A percentile compares a stretch with the other conserved stretches of the same genome.
phyloP scores from a whole-genome alignment of 768 basidiomycete genomes.

The Lactarius tabidus region DNA sequence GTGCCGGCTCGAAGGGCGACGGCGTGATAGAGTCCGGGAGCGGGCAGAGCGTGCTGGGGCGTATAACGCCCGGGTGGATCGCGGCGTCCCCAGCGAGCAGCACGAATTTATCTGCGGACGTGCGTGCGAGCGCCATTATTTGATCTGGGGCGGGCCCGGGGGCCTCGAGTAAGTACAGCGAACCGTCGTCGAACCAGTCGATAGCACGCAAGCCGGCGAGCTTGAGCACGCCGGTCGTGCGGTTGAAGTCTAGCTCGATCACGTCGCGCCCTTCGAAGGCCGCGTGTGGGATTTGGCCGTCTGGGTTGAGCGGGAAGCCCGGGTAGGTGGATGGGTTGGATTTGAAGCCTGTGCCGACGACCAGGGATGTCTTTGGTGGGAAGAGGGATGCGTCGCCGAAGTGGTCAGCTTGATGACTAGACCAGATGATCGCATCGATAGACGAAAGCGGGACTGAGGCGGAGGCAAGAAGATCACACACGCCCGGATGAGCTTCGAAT shows the following conservation, averaged over 20 bases:
- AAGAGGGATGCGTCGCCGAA: background rate
- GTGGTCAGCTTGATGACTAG: background rate
- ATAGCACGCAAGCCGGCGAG: background rate
- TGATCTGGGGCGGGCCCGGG: background rate
- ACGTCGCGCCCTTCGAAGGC: background rate
- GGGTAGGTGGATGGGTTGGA: background rate
- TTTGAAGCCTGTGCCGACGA: conserved; percentile 3
- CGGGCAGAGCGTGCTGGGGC: background rate
- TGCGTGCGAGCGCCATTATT: background rate
- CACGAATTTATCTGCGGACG: background rate
- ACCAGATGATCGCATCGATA: conserved; percentile 3
- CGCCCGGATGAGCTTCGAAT: background rate
- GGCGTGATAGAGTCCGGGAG: background rate
- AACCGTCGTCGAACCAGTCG: background rate
- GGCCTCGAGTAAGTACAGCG: background rate
- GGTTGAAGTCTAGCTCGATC: background rate
- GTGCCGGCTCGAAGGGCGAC: too few relatives aligned
- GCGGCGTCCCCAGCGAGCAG: background rate
- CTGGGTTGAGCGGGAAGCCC: background rate
- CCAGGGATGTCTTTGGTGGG: background rate
- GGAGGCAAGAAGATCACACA: background rate
- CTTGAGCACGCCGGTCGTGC: background rate
- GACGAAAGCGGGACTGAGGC: conserved; percentile 2
- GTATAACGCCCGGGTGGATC: background rate
- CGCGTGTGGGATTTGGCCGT: background rate